A percentile compares a stretch with the other conserved stretches of the same genome.
These are phyloP conservation scores for Coniochaeta sp. DNA, from an alignment of 2,329 filamentous ascomycete genomes.

Conservation along the genomic window DNA sequence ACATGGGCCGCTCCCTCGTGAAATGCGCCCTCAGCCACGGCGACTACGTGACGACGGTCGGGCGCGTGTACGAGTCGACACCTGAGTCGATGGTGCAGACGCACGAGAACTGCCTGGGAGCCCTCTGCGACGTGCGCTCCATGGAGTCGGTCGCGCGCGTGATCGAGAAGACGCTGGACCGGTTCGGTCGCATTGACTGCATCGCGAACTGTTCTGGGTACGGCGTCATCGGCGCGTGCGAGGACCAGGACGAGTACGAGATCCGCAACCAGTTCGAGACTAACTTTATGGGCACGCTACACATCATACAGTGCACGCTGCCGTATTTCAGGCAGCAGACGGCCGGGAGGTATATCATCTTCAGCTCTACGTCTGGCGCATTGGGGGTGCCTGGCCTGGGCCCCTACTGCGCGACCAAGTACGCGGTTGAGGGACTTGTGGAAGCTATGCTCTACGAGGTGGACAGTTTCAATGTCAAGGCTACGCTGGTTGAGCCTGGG, in stretches of 20 bases:
- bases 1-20: constrained; percentile 87
- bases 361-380: constrained; percentile 85
- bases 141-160: constrained; percentile 68
- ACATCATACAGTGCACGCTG: constrained; percentile 84
- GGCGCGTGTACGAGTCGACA: constrained; percentile 70
- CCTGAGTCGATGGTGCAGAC: constrained; percentile 64
- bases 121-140: constrained; percentile 86
- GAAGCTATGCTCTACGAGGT: constrained; percentile 97
- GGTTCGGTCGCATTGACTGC: constrained; percentile 78
- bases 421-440: constrained; percentile 90
- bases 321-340: constrained; percentile 77
- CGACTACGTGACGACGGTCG: constrained; percentile 81
- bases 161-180: constrained; percentile 60
- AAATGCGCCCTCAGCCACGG: constrained; percentile 73
- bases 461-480: constrained; percentile 84
- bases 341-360: constrained; percentile 81
- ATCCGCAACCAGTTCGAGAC: constrained; percentile 95
- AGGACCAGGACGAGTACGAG: constrained; percentile 94
- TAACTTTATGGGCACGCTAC: constrained; percentile 91
- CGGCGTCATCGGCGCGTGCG: constrained; percentile 89
- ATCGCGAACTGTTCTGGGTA: constrained; percentile 93
- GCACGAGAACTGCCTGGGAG: constrained; percentile 65
- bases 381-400: constrained; percentile 90
- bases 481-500: constrained; percentile 85
- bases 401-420: constrained; percentile 94